A percentile compares a stretch with the other conserved stretches of the same genome.
These are phyloP conservation scores for Quambalaria eucalypti DNA, from an alignment of 1,284 basidiomycete species.

Conservation along the genomic window DNA sequence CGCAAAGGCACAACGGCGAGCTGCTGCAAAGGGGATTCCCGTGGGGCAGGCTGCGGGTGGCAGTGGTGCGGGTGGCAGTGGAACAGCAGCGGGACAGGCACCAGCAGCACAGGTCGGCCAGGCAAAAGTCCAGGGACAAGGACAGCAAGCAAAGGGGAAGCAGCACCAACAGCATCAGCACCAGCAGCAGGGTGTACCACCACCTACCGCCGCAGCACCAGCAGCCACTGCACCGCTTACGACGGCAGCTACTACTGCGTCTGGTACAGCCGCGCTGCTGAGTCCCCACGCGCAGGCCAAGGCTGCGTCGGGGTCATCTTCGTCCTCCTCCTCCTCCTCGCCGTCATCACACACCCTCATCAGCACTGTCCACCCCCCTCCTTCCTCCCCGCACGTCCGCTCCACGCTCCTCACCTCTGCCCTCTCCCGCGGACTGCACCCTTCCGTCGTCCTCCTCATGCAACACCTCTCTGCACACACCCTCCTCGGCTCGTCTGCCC, in stretches of 20 bases:
- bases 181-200: neutral
- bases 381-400: neutral
- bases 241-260: neutral
- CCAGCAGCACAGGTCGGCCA: neutral
- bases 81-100: neutral
- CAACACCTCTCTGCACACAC: slow-evolving; percentile 36
- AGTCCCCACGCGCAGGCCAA: slow-evolving; percentile 20
- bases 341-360: neutral
- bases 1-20: neutral
- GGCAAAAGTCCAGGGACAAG: neutral
- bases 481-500: slow-evolving; percentile 39
- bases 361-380: neutral
- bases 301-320: too few species aligned
- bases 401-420: neutral
- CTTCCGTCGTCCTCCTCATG: slow-evolving; percentile 31
- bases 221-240: neutral
- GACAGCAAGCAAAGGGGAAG: neutral
- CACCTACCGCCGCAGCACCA: neutral
- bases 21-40: neutral
- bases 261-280: slow-evolving; percentile 25
- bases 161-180: neutral
- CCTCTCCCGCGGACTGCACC: slow-evolving; percentile 25
- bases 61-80: too few species aligned
- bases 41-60: too few species aligned
- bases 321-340: slow-evolving; percentile 2